Conservation (phyloP, 805 yeast species). For the Candida awuae region DNA sequence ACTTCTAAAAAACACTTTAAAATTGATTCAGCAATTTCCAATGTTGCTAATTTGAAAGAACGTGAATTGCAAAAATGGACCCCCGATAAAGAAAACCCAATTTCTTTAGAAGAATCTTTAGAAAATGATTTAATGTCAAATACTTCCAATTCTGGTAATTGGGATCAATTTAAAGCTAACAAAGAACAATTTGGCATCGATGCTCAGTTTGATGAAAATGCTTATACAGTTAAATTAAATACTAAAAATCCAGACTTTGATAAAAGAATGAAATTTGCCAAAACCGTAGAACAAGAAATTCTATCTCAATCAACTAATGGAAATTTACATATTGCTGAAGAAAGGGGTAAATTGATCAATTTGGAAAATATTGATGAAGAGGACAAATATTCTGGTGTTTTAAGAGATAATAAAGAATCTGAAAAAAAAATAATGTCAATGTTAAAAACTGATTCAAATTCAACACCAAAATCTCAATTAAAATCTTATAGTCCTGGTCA, state of each 20-base stretch:
- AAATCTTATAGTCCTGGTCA: constrained; percentile 30
- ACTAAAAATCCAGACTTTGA: constrained; percentile 66
- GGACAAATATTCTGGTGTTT: constrained; percentile 91
- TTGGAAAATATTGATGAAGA: constrained; percentile 92
- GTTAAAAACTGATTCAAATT: constrained; percentile 12
- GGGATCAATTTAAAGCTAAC: constrained; percentile 97
- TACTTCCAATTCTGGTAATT: constrained; percentile 24
- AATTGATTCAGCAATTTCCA: constrained; percentile 82
- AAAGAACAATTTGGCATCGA: constrained; percentile 82
- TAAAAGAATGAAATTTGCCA: constrained; percentile 61
- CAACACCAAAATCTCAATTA: constrained; percentile 10
- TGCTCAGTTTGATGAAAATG: constrained; percentile 74
- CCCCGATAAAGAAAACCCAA: constrained; percentile 43
- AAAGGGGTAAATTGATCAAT: constrained; percentile 70
- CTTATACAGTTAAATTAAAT: constrained; percentile 75
- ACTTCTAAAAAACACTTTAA: constrained; percentile 39
- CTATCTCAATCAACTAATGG: constrained; percentile 56
- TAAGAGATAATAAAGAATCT: constrained; percentile 37
- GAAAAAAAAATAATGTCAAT: constrained; percentile 21
- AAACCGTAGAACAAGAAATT: constrained; percentile 73
- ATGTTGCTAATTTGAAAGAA: constrained; percentile 39
- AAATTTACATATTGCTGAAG: constrained; percentile 83
- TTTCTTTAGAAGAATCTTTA: constrained; percentile 28
- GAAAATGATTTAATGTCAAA: constrained; percentile 25
- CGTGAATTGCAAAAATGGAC: constrained; percentile 81